Evolutionary conservation across 208 protist species (phyloP).

Genomic region (Trypanosoma grayi): DNA sequence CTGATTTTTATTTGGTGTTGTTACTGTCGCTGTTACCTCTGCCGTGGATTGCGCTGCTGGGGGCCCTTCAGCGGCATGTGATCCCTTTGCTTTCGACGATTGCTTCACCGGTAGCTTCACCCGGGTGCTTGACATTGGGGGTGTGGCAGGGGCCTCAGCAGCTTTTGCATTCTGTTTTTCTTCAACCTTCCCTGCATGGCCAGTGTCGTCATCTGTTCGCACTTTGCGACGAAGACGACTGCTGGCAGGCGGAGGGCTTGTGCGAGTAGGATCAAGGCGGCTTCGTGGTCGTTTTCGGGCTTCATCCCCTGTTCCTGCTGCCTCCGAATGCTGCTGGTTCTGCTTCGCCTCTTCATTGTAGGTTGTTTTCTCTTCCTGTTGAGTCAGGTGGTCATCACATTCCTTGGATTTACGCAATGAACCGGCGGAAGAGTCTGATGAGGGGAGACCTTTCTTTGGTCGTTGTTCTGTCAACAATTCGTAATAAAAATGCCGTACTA

Average conservation of each 20-base stretch:
- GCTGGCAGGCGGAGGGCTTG: slow-evolving; percentile 4
- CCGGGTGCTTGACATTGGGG: background rate
- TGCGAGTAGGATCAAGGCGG: slow-evolving; percentile 27
- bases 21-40: background rate
- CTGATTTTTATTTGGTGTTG: background rate
- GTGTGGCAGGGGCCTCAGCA: background rate
- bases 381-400: background rate
- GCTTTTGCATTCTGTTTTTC: background rate
- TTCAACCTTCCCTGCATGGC: background rate
- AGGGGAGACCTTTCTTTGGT: slow-evolving; percentile 16
- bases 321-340: background rate
- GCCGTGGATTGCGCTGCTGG: background rate
- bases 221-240: slow-evolving; percentile 8
- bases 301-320: background rate
- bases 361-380: background rate
- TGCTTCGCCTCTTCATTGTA: background rate
- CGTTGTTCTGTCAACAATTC: slow-evolving; percentile 36
- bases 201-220: background rate
- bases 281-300: slow-evolving; percentile 8
- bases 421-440: background rate
- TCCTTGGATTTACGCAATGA: background rate
- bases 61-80: background rate
- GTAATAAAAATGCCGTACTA: slow-evolving; percentile 73
- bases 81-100: slow-evolving; percentile 1
- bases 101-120: background rate